A percentile compares a stretch with the other conserved stretches of the same genome.
These are phyloP conservation scores for Neurospora sp. DNA, from an alignment of 2,329 filamentous ascomycete species.

Conservation along the genomic window DNA sequence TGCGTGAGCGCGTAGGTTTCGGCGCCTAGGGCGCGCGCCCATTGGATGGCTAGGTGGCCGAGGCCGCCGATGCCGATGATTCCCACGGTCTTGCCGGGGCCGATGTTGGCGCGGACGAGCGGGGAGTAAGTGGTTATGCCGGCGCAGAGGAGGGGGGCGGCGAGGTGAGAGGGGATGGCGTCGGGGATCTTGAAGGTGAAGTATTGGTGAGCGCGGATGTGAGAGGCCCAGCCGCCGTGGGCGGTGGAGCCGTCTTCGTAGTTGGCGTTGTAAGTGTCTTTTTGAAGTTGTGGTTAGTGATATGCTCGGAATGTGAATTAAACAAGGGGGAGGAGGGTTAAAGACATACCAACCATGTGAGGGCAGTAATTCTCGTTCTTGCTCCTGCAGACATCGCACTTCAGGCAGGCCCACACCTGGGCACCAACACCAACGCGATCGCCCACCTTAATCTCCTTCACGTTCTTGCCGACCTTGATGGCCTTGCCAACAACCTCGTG, in stretches of 20 bases:
- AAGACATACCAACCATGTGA: slow-evolving; percentile 26
- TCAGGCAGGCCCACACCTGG: slow-evolving; percentile 47
- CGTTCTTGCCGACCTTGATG: slow-evolving; percentile 28
- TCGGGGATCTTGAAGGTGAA: slow-evolving; percentile 54
- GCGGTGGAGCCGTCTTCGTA: slow-evolving; percentile 50
- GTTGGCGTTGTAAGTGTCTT: slow-evolving; percentile 46
- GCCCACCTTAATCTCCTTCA: slow-evolving; percentile 44
- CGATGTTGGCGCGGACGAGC: slow-evolving; percentile 54
- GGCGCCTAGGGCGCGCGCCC: slow-evolving; percentile 59
- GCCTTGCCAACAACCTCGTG: slow-evolving; percentile 48
- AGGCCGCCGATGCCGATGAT: slow-evolving; percentile 66
- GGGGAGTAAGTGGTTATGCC: slow-evolving; percentile 68
- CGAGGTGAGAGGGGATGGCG: slow-evolving; percentile 35
- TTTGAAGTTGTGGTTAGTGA: slow-evolving; percentile 2
- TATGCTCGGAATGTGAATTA: no score
- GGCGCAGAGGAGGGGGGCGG: slow-evolving; percentile 66
- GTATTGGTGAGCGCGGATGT: slow-evolving; percentile 41
- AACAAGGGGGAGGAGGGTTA: not conserved
- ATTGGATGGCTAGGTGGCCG: slow-evolving; percentile 65
- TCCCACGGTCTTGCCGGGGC: slow-evolving; percentile 61
- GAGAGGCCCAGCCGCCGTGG: slow-evolving; percentile 53
- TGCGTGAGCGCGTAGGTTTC: slow-evolving; percentile 58
- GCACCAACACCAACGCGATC: slow-evolving; percentile 57
- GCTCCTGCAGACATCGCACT: slow-evolving; percentile 36
- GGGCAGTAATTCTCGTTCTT: slow-evolving; percentile 43